Evolutionary conservation across 768 basidiomycete genomes (phyloP).

Genomic region (Psilocybe sp.): DNA sequence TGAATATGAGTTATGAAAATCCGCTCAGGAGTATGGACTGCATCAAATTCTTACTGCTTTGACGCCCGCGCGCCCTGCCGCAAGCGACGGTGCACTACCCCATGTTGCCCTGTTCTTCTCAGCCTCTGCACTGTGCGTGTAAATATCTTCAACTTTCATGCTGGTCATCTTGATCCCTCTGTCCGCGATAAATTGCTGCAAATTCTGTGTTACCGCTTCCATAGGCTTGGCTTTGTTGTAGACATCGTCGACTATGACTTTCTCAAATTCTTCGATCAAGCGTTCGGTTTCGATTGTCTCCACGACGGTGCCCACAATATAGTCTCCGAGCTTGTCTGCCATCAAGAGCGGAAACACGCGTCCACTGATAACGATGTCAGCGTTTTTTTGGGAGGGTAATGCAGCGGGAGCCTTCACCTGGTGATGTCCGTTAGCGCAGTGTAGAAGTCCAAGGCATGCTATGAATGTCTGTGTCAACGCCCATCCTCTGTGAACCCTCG

Average conservation of each 20-base stretch:
- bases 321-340: conserved; percentile 25
- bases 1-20: neutral
- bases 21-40: neutral
- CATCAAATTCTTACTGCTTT: conserved; percentile 1
- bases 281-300: conserved; percentile 28
- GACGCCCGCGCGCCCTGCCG: conserved; percentile 7
- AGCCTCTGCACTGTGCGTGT: conserved; percentile 12
- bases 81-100: conserved; percentile 12
- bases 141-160: conserved; percentile 23
- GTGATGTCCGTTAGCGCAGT: conserved; percentile 24
- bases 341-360: conserved; percentile 25
- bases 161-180: conserved; percentile 21
- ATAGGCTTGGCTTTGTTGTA: conserved; percentile 20
- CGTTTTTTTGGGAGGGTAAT: too few relatives aligned
- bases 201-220: conserved; percentile 18
- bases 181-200: conserved; percentile 17
- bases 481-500: neutral
- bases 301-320: conserved; percentile 26
- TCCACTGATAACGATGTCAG: conserved; percentile 14
- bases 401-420: conserved; percentile 6
- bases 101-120: conserved; percentile 16
- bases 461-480: neutral
- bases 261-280: conserved; percentile 23
- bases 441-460: conserved; percentile 28
- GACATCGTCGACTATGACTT: conserved; percentile 24